Base-by-base conservation (phyloP, 108 stramenopile species). In the Discostella stelligeroides region DNA sequence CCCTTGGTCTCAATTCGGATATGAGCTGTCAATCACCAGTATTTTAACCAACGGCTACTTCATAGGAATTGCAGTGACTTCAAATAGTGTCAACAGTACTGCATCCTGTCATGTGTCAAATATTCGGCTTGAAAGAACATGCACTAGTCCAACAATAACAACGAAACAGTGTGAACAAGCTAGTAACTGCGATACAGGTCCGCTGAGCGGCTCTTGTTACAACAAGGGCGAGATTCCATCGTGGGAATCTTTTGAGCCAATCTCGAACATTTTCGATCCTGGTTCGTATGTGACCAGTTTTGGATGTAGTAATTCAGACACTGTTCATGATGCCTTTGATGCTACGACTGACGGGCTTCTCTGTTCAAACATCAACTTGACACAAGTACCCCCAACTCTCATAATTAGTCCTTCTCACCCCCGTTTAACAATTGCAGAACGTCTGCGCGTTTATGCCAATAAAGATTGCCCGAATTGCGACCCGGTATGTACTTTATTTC, bases 1-100 rank as follows among this genome's bases (percentile, higher is more conserved):
- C 40, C 61, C 55, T 40, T 76, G 75, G 75, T 54, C 51, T 28
- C 68, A 58, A 25, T 76, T 63, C 46, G 75, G 75, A 53, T 59
- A 58, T 15, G 41, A 63, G 47, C 17, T 76, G 24, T 47, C 62
- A 17, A 49, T 76, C 54, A 34, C 29, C 30, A 40, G 18, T 6
- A 69, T 76, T 43, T 45, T 39, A n/a, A 64, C 75, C 13, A 64
- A 42, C 17, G 68, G 67, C 30, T 76, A 69, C 45, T 72, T 54
- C 24, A 11, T 72, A 11, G 71, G 71, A 23, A 29, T 72, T 29
- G 71, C 71, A 4, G 63, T 72, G 13, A 47, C 71, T 20, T 27
- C 56, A 6, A 41, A 47, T 20, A 39, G 45, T 10, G 63, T 62
- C 62, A 63, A 28, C 17, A 30, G 42, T n/a, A 15, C 55, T 23